Evolutionary conservation across 371 early-diverging fungal species (phyloP).

Genomic region (Circinella umbellata): DNA sequence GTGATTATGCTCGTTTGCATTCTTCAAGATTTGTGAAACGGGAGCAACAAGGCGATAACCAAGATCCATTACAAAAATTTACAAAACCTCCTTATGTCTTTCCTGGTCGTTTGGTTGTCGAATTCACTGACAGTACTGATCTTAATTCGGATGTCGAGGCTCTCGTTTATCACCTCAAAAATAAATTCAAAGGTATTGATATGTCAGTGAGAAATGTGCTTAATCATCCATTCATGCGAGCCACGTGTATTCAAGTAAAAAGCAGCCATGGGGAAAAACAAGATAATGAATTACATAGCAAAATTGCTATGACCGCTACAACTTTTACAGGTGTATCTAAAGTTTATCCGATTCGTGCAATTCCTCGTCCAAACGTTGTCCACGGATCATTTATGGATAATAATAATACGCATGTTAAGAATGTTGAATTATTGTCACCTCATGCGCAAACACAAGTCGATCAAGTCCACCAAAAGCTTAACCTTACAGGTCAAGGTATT

Average conservation of each 20-base stretch:
- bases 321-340: conserved; percentile 27
- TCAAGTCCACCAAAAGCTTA: conserved; percentile 43
- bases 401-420: conserved; percentile 6
- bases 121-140: conserved; percentile 22
- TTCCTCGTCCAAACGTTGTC: conserved; percentile 29
- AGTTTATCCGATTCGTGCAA: conserved; percentile 34
- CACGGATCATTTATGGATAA: not conserved
- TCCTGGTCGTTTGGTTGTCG: conserved; percentile 41
- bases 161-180: conserved; percentile 25
- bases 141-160: conserved; percentile 4
- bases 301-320: conserved; percentile 21
- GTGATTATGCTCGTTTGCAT: too few species aligned
- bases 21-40: too few species aligned
- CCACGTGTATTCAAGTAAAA: conserved; percentile 30
- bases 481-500: conserved; percentile 65
- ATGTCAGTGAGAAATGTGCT: conserved; percentile 28
- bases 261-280: not conserved
- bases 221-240: conserved; percentile 38
- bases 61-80: too few species aligned
- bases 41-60: too few species aligned
- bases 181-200: conserved; percentile 26
- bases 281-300: conserved; percentile 16
- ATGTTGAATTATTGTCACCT: conserved; percentile 24
- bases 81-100: too few species aligned
- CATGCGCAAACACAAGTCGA: conserved; percentile 51